phyloP scores from a whole-genome alignment of 352 stramenopile species.

The Thalassiosira hispida region DNA sequence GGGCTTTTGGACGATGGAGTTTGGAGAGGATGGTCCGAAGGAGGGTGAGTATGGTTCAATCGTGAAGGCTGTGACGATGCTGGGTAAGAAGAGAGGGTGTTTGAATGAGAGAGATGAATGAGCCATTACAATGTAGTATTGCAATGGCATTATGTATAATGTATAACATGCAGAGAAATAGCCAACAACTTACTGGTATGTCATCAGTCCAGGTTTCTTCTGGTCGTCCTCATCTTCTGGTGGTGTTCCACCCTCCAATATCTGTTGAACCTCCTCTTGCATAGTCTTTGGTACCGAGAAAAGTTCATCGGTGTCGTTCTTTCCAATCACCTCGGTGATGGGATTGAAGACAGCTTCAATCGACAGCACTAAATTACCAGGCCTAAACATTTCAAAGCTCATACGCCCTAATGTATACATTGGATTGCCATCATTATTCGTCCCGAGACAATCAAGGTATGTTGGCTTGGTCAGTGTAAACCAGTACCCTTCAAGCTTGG shows the following conservation, averaged over 20 bases:
- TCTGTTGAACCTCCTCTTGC: constrained; percentile 44
- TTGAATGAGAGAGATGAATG: background rate
- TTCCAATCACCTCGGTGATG: constrained; percentile 40
- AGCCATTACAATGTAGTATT: background rate
- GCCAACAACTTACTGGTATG: constrained; percentile 54
- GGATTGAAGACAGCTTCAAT: constrained; percentile 53
- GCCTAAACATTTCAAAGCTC: constrained; percentile 63
- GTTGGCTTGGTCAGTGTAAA: constrained; percentile 50
- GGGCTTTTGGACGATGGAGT: constrained; percentile 20
- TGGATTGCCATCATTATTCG: constrained; percentile 46
- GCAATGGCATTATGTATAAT: background rate
- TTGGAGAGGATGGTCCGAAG: constrained; percentile 21
- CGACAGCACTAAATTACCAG: constrained; percentile 46
- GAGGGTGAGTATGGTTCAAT: constrained; percentile 57
- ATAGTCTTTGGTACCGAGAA: constrained; percentile 64
- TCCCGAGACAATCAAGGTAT: constrained; percentile 54
- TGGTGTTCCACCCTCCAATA: constrained; percentile 3
- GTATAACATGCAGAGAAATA: background rate
- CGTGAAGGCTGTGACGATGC: constrained; percentile 67
- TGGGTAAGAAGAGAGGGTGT: constrained; percentile 9
- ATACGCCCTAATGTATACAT: constrained; percentile 54
- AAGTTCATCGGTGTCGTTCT: constrained; percentile 24
- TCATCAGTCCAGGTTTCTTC: constrained; percentile 40
- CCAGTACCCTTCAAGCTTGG: constrained; percentile 44
- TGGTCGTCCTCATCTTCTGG: constrained; percentile 43